Evolutionary conservation across 78 protist species (phyloP).

Genomic region (Ministeria vibrans): DNA sequence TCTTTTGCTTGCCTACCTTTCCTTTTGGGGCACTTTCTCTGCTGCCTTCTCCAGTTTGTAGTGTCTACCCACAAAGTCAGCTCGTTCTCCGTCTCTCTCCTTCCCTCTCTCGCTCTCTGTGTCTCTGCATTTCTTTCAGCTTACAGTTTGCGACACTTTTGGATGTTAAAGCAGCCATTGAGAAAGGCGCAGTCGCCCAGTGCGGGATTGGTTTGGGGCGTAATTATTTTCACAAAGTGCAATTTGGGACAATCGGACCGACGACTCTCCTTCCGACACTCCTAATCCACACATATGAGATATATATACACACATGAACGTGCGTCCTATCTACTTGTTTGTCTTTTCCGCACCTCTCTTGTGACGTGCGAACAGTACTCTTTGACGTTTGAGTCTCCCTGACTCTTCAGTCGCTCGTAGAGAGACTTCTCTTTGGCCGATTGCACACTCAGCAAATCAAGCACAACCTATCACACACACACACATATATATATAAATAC

Average conservation of each 20-base stretch:
- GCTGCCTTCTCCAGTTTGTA: too few species aligned
- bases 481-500: too few species aligned
- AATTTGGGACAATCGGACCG: not conserved
- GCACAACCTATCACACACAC: too few species aligned
- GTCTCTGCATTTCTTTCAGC: slow-evolving; percentile 2
- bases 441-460: not conserved
- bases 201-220: slow-evolving; percentile 13
- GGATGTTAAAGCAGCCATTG: slow-evolving; percentile 18
- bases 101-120: too few species aligned
- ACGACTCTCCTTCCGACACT: not conserved
- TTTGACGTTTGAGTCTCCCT: not conserved
- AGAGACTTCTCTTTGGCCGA: not conserved
- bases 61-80: not conserved
- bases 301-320: not conserved
- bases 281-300: not conserved
- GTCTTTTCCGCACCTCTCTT: not conserved
- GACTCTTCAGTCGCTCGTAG: not conserved
- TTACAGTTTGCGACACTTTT: slow-evolving; percentile 18
- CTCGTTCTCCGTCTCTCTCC: not conserved
- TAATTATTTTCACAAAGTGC: slow-evolving; percentile 7
- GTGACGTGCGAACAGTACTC: not conserved
- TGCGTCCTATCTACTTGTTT: not conserved
- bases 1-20: too few species aligned
- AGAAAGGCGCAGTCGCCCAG: slow-evolving; percentile 39
- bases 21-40: too few species aligned